Evolutionary conservation across 2,329 filamentous ascomycete genomes (phyloP).

Genomic region (Fusarium penzigii): DNA sequence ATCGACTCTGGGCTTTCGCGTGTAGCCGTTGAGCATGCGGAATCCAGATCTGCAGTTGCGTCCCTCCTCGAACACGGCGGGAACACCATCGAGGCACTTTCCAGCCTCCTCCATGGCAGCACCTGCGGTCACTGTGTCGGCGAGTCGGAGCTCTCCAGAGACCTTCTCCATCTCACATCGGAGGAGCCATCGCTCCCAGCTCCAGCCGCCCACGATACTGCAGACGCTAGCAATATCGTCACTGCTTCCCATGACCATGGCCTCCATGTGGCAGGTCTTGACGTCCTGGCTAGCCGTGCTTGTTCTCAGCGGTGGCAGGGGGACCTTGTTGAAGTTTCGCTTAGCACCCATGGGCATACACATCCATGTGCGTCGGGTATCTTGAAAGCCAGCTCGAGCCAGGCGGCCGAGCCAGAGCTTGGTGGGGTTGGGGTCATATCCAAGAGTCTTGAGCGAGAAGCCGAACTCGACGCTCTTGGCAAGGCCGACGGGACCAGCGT

Average conservation of each 20-base stretch:
- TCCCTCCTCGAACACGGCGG: conserved; percentile 65
- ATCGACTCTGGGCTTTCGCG: conserved; percentile 56
- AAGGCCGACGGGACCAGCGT: conserved; percentile 75
- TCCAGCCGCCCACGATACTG: conserved; percentile 82
- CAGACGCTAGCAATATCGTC: conserved; percentile 73
- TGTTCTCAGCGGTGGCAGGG: conserved; percentile 35
- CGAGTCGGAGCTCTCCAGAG: conserved; percentile 63
- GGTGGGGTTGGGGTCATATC: conserved; percentile 84
- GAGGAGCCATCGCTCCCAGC: conserved; percentile 96
- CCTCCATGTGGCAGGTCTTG: conserved; percentile 57
- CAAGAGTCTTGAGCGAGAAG: conserved; percentile 83
- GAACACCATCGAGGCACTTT: conserved; percentile 60
- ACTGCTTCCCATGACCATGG: conserved; percentile 66
- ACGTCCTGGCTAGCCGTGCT: conserved; percentile 42
- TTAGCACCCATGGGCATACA: conserved; percentile 77
- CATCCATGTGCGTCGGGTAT: conserved; percentile 83
- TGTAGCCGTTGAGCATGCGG: conserved; percentile 63
- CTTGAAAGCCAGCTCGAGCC: conserved; percentile 72
- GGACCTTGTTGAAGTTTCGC: conserved; percentile 32
- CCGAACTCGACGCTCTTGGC: conserved; percentile 90
- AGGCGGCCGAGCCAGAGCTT: conserved; percentile 79
- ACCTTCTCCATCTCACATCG: conserved; percentile 81
- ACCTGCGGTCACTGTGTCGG: conserved; percentile 53
- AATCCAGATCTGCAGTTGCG: conserved; percentile 59
- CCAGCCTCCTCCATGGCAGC: conserved; percentile 56